A percentile compares a stretch with the other conserved stretches of the same genome.
These are phyloP conservation scores for Escovopsis weberi DNA, from an alignment of 2,329 filamentous ascomycete species.

Conservation along the genomic window DNA sequence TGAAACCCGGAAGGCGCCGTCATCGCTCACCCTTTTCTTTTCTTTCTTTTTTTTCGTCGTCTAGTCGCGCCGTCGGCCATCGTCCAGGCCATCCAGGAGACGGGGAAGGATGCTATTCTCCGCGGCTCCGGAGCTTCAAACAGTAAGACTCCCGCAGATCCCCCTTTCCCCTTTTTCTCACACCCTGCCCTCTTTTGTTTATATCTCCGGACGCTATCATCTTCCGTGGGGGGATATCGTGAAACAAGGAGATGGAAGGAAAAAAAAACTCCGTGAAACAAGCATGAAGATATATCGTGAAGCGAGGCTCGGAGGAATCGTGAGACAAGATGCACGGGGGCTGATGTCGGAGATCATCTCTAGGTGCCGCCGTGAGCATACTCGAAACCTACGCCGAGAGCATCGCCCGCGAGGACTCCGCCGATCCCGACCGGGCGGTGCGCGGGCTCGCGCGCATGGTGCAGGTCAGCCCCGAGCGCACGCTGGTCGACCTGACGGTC, in stretches of 20 bases:
- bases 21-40: too few relatives aligned
- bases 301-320: too few relatives aligned
- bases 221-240: too few relatives aligned
- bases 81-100: conserved; percentile 74
- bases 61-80: conserved; percentile 75
- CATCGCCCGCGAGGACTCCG: conserved; percentile 25
- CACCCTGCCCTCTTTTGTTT: too few relatives aligned
- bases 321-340: not conserved
- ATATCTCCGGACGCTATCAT: too few relatives aligned
- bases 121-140: conserved; percentile 77
- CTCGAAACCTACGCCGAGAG: conserved; percentile 67
- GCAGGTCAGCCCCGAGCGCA: conserved; percentile 64
- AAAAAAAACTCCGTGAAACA: too few relatives aligned
- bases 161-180: too few relatives aligned
- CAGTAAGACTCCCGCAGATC: conserved; percentile 33
- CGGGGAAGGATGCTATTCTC: conserved; percentile 85
- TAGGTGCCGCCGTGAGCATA: conserved; percentile 82
- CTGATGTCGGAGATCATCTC: conserved; percentile 1
- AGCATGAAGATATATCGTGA: too few relatives aligned
- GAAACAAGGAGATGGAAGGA: too few relatives aligned
- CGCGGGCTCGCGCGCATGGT: conserved; percentile 87
- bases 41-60: too few relatives aligned
- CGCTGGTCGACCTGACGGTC: conserved; percentile 76
- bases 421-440: conserved; percentile 41
- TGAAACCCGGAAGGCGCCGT: not conserved